Percentiles rank a stretch among this genome's conserved stretches.
Evolutionary conservation across 2,329 filamentous ascomycete genomes (phyloP).

Genomic region (Drechslerella stenobrocha): DNA sequence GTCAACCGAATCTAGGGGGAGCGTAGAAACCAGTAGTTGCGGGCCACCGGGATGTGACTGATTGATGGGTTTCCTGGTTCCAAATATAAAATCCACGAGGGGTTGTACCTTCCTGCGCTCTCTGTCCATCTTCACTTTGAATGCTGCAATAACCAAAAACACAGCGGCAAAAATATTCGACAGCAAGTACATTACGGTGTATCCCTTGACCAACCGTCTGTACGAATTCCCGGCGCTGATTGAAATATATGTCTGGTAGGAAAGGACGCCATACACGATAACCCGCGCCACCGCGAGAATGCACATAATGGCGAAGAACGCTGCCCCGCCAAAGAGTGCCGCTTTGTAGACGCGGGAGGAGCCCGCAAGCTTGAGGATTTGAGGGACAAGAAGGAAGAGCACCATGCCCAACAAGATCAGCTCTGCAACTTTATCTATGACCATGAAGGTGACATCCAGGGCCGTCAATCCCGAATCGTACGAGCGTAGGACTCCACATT

Average conservation of each 20-base stretch:
- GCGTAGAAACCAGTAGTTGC: too few species aligned
- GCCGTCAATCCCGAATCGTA: background rate
- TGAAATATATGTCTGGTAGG: background rate
- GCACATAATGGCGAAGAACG: conserved; percentile 19
- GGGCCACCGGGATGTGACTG: too few species aligned
- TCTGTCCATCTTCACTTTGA: conserved; percentile 16
- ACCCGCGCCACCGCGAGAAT: conserved; percentile 14
- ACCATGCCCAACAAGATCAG: conserved; percentile 29
- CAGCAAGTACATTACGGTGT: conserved; percentile 9
- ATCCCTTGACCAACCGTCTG: conserved; percentile 10
- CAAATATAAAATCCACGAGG: background rate
- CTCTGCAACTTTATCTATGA: conserved; percentile 16
- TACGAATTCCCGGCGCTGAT: background rate
- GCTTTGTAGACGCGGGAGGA: conserved; percentile 10
- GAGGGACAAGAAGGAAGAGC: conserved; percentile 13
- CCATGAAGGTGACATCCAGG: conserved; percentile 11
- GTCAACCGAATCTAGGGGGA: background rate
- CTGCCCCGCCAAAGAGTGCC: conserved; percentile 5
- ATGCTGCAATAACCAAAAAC: conserved; percentile 19
- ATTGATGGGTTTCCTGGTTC: too few species aligned
- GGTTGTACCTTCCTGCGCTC: conserved; percentile 21
- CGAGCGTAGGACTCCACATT: conserved; percentile 30
- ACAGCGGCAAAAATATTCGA: conserved; percentile 16
- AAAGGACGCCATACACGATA: conserved; percentile 13
- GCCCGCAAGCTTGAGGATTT: conserved; percentile 25